These are phyloP conservation scores for Venturia carpophila DNA, from an alignment of 2,329 filamentous ascomycete species.

Conservation along the genomic window DNA sequence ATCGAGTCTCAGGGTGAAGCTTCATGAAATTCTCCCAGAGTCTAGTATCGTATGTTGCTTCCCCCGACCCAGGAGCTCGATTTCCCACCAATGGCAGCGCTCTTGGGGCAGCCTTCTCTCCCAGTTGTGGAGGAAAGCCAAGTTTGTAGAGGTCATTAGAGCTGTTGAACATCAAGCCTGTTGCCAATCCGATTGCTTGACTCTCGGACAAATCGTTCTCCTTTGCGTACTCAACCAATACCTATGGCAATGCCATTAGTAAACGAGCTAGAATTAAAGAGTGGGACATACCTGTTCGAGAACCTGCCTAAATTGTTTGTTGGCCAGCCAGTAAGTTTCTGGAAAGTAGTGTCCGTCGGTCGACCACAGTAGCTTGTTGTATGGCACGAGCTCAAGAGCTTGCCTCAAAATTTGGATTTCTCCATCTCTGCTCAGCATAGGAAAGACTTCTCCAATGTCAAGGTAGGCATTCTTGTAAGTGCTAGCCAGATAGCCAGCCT, in stretches of 20 bases:
- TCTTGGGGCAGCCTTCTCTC: conserved; percentile 20
- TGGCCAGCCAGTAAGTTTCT: conserved; percentile 67
- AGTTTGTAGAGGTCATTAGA: conserved; percentile 68
- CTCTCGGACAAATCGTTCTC: conserved; percentile 52
- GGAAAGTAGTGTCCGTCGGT: conserved; percentile 74
- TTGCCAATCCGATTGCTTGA: conserved; percentile 57
- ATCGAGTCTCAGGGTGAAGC: conserved; percentile 49
- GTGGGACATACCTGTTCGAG: conserved; percentile 51
- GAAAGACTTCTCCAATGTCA: conserved; percentile 77
- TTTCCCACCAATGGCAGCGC: background rate
- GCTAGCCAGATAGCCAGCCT: conserved; percentile 69
- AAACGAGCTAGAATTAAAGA: conserved; percentile 20
- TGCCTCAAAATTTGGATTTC: conserved; percentile 64
- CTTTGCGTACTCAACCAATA: conserved; percentile 60
- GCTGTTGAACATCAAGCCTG: conserved; percentile 67
- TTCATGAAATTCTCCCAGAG: conserved; percentile 43
- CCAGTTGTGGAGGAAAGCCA: conserved; percentile 30
- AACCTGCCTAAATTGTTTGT: conserved; percentile 62
- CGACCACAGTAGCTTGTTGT: conserved; percentile 69
- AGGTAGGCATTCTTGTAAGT: conserved; percentile 74
- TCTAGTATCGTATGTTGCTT: conserved; percentile 29
- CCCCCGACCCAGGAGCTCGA: conserved; percentile 22
- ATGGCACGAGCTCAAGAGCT: conserved; percentile 66
- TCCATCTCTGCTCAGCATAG: conserved; percentile 66
- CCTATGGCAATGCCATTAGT: conserved; percentile 32